Percentiles rank a stretch among this genome's conserved stretches.
phyloP scores from a whole-genome alignment of 441 rosid species.

The Melastoma candidum region DNA sequence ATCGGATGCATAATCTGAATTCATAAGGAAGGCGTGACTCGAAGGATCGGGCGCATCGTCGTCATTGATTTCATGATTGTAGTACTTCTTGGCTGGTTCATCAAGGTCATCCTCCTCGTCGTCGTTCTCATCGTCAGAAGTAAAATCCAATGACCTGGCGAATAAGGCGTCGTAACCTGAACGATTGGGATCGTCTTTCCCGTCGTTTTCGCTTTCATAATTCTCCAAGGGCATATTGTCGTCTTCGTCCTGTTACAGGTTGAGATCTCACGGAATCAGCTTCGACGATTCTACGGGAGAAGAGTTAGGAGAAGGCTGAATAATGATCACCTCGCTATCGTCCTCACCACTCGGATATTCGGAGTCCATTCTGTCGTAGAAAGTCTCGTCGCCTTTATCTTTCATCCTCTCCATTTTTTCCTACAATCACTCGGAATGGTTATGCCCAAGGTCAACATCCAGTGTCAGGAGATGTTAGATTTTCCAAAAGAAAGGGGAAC shows the following conservation, averaged over 20 bases:
- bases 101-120: too few species aligned
- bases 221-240: slow-evolving; percentile 43
- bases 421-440: slow-evolving; percentile 22
- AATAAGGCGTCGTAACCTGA: slow-evolving; percentile 16
- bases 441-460: not conserved
- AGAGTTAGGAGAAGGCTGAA: not conserved
- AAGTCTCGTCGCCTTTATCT: slow-evolving; percentile 45
- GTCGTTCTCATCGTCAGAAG: slow-evolving; percentile 10
- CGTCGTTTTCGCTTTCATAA: slow-evolving; percentile 25
- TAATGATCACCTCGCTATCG: slow-evolving; percentile 31
- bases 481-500: not conserved
- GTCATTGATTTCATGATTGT: too few species aligned
- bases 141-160: slow-evolving; percentile 19
- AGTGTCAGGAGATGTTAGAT: slow-evolving; percentile 11
- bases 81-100: too few species aligned
- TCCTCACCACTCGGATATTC: slow-evolving; percentile 59
- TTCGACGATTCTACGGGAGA: slow-evolving; percentile 5
- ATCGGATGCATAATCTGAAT: too few species aligned
- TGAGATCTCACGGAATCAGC: not conserved
- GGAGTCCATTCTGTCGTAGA: slow-evolving; percentile 55
- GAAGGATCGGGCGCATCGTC: too few species aligned
- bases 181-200: slow-evolving; percentile 18
- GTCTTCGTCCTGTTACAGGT: slow-evolving; percentile 39
- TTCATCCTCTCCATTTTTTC: slow-evolving; percentile 48
- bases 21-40: too few species aligned